Evolutionary conservation across 2,329 filamentous ascomycete species (phyloP), one percentile per base, ranked within the genome.

Genomic region (Paramyrothecium sp.): DNA sequence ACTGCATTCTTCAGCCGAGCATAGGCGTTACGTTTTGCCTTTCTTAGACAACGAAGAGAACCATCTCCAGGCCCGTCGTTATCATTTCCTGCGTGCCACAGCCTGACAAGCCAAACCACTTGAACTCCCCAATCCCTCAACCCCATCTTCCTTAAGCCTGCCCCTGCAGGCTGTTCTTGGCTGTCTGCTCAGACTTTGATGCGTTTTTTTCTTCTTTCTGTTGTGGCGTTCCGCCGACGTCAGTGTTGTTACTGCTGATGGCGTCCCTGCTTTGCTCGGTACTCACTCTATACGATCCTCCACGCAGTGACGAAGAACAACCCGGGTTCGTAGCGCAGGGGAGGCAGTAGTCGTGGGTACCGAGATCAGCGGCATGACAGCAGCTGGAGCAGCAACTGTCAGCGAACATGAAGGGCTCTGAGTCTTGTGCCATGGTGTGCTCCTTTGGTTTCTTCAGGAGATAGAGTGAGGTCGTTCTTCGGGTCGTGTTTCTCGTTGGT

Each of bases 261-360:
- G 20, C 13, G 23, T 38, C 20, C 54, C 44, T 55, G 50, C 48
- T 57, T 2, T 48, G n/a, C 20, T 55, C 56, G 13, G 51, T 51
- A 33, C 38, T 44, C 38, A 17, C 38, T 49, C 17, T 10, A 26
- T 26, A 11, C 21, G n/a, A 10, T 54, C 4, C 2, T 58, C 22
- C 3, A 21, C 26, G 13, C 12, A 53, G 20, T 46, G 57, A 53
- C 8, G 61, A 51, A 23, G 67, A 62, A 53, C 65, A 66, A 2
- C 53, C 38, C 33, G 66, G 64, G 19, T 64, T 67, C n/a, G 57
- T 64, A 53, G 58, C 62, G 64, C 60, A 72, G 16, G 66, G 65
- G 8, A 67, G 55, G 41, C 69, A 72, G 58, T 65, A 71, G 48
- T 73, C 71, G 57, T 73, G 71, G 10, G 56, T 66, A 50, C 71